phyloP scores from a whole-genome alignment of 495 filamentous ascomycete species.

The Cercophora samala region DNA sequence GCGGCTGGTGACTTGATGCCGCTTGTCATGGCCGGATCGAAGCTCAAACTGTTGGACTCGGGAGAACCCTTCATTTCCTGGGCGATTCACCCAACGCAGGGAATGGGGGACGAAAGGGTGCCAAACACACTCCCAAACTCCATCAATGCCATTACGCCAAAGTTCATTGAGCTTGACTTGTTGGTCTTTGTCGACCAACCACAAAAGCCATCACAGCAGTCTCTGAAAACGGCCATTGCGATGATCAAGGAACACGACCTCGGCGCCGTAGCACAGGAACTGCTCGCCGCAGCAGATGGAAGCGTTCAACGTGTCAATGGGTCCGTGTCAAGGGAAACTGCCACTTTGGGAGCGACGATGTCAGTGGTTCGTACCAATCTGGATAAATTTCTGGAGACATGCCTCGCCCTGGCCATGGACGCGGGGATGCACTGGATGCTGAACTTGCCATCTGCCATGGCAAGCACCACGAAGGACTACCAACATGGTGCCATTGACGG shows the following conservation, averaged over 20 bases:
- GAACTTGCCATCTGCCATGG: constrained; percentile 16
- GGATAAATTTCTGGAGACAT: background rate
- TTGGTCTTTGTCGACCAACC: constrained; percentile 16
- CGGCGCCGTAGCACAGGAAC: background rate
- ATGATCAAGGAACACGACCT: constrained; percentile 15
- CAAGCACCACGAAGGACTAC: constrained; percentile 5
- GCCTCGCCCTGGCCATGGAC: constrained; percentile 21
- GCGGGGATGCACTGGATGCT: constrained; percentile 24
- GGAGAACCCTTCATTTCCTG: constrained; percentile 18
- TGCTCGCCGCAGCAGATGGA: background rate
- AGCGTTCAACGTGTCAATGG: background rate
- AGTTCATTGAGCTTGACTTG: constrained; percentile 27
- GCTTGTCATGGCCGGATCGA: constrained; percentile 10
- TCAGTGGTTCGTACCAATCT: background rate
- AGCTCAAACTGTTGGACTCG: constrained; percentile 1
- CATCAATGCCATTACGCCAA: constrained; percentile 17
- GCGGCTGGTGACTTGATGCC: constrained; percentile 22
- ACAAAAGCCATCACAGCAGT: background rate
- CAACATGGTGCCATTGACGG: constrained; percentile 11
- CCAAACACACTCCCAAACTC: background rate
- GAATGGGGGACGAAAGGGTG: background rate
- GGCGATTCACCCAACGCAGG: constrained; percentile 12
- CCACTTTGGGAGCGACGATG: too few species aligned
- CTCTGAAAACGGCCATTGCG: constrained; percentile 3
- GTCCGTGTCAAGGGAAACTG: background rate